Evolutionary conservation across 2,329 filamentous ascomycete genomes (phyloP), one percentile per base, ranked within the genome.

Genomic region (Tolypocladium endophyticum): DNA sequence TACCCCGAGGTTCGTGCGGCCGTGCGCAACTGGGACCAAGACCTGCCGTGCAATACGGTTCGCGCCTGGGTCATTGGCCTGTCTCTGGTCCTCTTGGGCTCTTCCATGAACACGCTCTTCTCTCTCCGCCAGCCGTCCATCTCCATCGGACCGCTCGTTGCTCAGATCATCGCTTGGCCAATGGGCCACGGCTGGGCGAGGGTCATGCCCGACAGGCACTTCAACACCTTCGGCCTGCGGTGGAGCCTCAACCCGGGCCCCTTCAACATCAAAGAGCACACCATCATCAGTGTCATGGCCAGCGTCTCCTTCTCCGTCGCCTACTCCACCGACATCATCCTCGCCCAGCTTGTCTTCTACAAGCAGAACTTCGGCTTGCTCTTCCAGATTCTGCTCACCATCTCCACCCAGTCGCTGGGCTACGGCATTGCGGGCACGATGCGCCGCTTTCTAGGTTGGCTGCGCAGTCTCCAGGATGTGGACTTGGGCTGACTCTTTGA

Each of bases 241-340:
- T 86, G 81, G 78, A 79, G 77, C 28, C 72, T 88, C n/a, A 88
- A 88, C 59, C 84, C 86, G 0, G 85, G 85, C 0, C 85, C 85
- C 1, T 89, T 89, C 72, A 89, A 87, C 66, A 79, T 87, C 69
- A 89, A 89, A 70, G 86, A 89, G 67, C 86, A 88, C 68, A 74
- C 83, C 50, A 80, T 89, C 61, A 87, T 89, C 60, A 82, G 85
- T 23, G 82, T 87, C 64, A 87, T 87, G 84, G 87, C 88, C 20
- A 84, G 87, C 68, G 86, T 89, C 7, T 85, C 86, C 6, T 88
- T 89, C 64, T 86, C 76, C 56, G 84, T 81, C 7, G 86, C 87
- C 4, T 91, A 91, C 65, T 87, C 87, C 0, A 90, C 87, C 1
- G 88, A 91, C 64, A 86, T 90, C 36, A 81, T 92, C 53, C 76